Base-by-base conservation (phyloP, 192 early-diverging fungal genomes). In the Entomortierella chlamydospora region DNA sequence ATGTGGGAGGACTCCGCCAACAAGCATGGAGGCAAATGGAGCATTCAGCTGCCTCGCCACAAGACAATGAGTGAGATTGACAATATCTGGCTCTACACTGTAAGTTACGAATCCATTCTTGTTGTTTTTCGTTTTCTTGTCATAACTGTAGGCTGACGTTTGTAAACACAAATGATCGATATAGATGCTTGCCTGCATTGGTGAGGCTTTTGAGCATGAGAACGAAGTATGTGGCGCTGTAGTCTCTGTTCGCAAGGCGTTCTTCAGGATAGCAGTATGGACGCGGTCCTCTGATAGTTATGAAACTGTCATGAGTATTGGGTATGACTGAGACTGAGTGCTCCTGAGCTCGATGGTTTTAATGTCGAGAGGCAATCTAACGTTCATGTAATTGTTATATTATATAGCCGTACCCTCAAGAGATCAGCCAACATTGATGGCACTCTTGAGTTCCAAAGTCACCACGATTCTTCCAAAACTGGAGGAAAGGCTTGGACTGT, bases 1-100 rank as follows among this genome's bases (percentile, higher is more conserved):
- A 91, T 92, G 90, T 98, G 97, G 96, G 97, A 99, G 83, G 96
- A 99, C 70, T 79, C 90, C 8, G 90, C 85, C 33, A 99, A 99
- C 88, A 88, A 83, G 47, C 86, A 92, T 26, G 98, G 98, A 70
- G 98, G 96, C 30, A 97, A 96, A 82, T 98, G 96, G 94, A 90
- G 90, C 59, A 85, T 94, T 58, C 85, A 89, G 64, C 82, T 96
- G 60, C 89, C 89, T 57, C 87, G 92, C 73, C 84, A 82, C 61
- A 91, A 91, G 73, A 87, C 89, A 18, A 91, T 86, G 58, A 86
- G 89, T 58, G 92, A 92, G 28, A 90, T 95, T 69, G 94, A 97
- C 82, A 86, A 90, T 43, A 83, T 89, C 62, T 99, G 96, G 96
- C 87, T 97, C 57, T 82, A 93, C 81, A 92, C 92, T 37, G 92